Evolutionary conservation across 805 yeast species (phyloP), one percentile per base, ranked within the genome.

Genomic region (Saturnispora sanitii): DNA sequence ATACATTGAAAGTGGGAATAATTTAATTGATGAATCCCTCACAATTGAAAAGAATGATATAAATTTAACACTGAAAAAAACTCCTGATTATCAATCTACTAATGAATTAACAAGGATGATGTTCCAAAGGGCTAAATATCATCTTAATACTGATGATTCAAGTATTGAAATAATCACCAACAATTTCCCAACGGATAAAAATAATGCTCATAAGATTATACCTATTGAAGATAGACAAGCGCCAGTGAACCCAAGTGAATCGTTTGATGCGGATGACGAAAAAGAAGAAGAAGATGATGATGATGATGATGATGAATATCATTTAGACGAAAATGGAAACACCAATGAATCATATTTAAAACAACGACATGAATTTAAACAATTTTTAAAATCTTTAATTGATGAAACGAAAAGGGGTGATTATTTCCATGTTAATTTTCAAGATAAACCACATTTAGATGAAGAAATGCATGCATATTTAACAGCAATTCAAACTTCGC

Each of bases 391-490:
- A 20, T 22, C 16, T 4, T 4, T 31, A 8, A 31, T 17, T 48
- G 49, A 35, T 37, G 41, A 27, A 33, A 28, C 5, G 51, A 51
- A 33, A 45, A 42, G 34, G 30, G 31, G 8, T 43, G 40, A 17
- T 49, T 48, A 35, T 25, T 56, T 31, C 23, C 47, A 50, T 32
- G 40, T 55, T 18, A 52, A 49, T 31, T 44, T 58, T 38, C 50
- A 45, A 17, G 51, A 52, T 18, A 51, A 45, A 35, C 62, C 64
- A 2, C 44, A 49, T 30, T 33, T 61, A 12, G 43, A 49, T 6
- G 42, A 38, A 2, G 52, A 52, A 23, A 33, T 63, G 33, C 33
- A 50, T 2, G 26, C 38, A 2, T 48, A 45, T 31, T 46, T 60
- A 18, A 34, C 45, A 4, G 18, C 33, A 3, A 32, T 51, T 11